Percentiles rank a stretch among this genome's conserved stretches.
Evolutionary conservation across 768 basidiomycete genomes (phyloP).

Genomic region (Agrocybe praecox): DNA sequence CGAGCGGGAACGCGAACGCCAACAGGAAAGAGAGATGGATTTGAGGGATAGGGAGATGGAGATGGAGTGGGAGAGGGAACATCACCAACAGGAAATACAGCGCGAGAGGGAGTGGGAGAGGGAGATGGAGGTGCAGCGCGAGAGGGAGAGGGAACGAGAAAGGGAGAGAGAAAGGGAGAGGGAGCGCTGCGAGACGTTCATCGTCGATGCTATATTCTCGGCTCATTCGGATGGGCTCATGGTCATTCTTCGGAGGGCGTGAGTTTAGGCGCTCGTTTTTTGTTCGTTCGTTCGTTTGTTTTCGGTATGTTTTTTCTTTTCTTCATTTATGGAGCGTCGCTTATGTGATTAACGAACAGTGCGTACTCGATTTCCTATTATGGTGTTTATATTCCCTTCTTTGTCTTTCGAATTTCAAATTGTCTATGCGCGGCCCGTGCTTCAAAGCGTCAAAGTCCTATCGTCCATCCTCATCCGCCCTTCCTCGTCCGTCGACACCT

Average conservation of each 20-base stretch:
- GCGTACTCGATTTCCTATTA: too few species aligned
- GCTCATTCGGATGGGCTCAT: constrained; percentile 79
- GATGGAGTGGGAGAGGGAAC: background rate
- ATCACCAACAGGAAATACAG: background rate
- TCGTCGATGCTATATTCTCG: background rate
- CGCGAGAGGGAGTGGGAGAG: background rate
- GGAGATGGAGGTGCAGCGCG: background rate
- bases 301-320: too few species aligned
- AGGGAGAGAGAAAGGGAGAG: background rate
- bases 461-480: too few species aligned
- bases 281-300: too few species aligned
- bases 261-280: constrained; percentile 1
- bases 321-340: too few species aligned
- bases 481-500: too few species aligned
- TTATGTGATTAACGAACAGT: too few species aligned
- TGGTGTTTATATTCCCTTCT: too few species aligned
- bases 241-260: constrained; percentile 68
- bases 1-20: background rate
- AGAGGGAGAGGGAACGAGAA: background rate
- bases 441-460: too few species aligned
- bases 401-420: too few species aligned
- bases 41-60: background rate
- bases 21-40: background rate
- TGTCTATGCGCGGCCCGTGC: too few species aligned
- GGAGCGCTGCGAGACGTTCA: background rate